A percentile compares a stretch with the other conserved stretches of the same genome.
These are phyloP conservation scores for Trypanosoma scelopori DNA, from an alignment of 208 protist genomes.

Conservation along the genomic window DNA sequence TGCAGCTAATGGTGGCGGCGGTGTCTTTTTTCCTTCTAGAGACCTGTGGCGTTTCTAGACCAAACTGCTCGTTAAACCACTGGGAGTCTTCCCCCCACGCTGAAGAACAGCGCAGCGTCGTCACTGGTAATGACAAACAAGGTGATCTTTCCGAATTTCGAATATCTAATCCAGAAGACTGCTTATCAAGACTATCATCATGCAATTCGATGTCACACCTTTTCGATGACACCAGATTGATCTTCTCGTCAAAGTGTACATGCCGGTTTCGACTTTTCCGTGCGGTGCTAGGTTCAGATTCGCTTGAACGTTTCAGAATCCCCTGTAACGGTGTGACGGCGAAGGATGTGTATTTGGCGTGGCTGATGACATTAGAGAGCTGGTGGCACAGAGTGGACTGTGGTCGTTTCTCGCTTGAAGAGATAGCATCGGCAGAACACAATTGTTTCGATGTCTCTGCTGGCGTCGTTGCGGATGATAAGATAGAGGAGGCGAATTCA, in stretches of 20 bases:
- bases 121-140: not conserved
- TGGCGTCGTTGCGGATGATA: too few relatives aligned
- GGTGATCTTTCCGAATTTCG: not conserved
- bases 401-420: too few relatives aligned
- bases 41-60: constrained; percentile 14
- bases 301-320: too few relatives aligned
- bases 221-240: constrained; percentile 5
- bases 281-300: not conserved
- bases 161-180: too few relatives aligned
- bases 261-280: not conserved
- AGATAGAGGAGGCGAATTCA: too few relatives aligned
- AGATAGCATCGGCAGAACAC: too few relatives aligned
- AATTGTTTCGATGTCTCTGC: too few relatives aligned
- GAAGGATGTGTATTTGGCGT: too few relatives aligned
- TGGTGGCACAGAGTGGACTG: too few relatives aligned
- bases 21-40: not conserved
- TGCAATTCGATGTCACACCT: constrained; percentile 5
- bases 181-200: too few relatives aligned
- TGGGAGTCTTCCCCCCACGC: constrained; percentile 58
- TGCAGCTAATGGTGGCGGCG: not conserved
- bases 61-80: constrained; percentile 72
- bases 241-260: constrained; percentile 42
- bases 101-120: not conserved
- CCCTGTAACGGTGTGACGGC: too few relatives aligned
- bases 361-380: too few relatives aligned